phyloP scores from a whole-genome alignment of 2,329 filamentous ascomycete species.

The Pochonia chlamydosporia region DNA sequence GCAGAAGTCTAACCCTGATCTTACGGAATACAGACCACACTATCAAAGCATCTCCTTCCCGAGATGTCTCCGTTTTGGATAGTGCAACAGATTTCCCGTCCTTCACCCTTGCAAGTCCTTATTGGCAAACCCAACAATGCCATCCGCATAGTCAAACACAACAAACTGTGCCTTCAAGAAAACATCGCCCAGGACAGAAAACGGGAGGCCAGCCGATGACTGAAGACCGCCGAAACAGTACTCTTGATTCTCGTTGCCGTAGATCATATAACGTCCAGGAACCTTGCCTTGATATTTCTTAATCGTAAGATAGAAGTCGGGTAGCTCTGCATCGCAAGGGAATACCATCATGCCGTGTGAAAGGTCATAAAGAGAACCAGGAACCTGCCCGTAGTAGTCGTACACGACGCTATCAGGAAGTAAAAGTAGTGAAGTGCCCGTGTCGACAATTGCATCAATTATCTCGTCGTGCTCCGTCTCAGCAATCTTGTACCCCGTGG shows the following conservation, averaged over 20 bases:
- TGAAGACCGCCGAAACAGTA: slow-evolving; percentile 34
- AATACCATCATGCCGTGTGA: slow-evolving; percentile 51
- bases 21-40: too few species aligned
- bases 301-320: slow-evolving; percentile 30
- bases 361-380: slow-evolving; percentile 39
- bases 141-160: slow-evolving; percentile 30
- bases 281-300: slow-evolving; percentile 27
- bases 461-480: slow-evolving; percentile 7
- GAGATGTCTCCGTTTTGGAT: too few species aligned
- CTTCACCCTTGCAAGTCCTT: slow-evolving; percentile 18
- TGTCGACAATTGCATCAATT: slow-evolving; percentile 57
- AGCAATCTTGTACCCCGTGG: slow-evolving; percentile 51
- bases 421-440: slow-evolving; percentile 62
- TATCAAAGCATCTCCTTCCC: too few species aligned
- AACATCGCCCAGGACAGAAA: slow-evolving; percentile 35
- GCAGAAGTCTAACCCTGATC: too few species aligned
- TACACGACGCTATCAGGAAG: slow-evolving; percentile 46
- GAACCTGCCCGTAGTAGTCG: slow-evolving; percentile 55
- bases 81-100: too few species aligned
- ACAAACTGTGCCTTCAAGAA: slow-evolving; percentile 39
- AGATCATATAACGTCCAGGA: slow-evolving; percentile 33
- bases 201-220: slow-evolving; percentile 26
- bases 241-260: slow-evolving; percentile 22
- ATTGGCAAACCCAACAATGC: slow-evolving; percentile 32
- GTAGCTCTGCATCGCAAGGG: slow-evolving; percentile 48